Percentiles rank a stretch among this genome's conserved stretches.
phyloP scores from a whole-genome alignment of 163 green algal species.

The Volvox carteri region DNA sequence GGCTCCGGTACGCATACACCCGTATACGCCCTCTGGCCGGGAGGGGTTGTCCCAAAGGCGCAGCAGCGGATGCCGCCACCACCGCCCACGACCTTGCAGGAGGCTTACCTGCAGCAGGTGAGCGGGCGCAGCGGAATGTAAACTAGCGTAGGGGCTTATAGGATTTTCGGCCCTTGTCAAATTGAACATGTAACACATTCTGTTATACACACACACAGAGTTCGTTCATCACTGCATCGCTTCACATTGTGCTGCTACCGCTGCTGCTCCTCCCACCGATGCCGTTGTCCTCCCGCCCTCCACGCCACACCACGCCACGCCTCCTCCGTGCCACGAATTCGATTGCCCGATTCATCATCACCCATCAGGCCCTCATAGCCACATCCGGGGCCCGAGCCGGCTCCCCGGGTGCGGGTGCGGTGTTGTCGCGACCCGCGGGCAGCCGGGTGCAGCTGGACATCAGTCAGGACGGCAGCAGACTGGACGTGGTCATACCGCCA shows the following conservation, averaged over 20 bases:
- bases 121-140: neutral
- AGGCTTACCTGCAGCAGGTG: constrained; percentile 49
- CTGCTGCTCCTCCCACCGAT: neutral
- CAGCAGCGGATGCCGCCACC: neutral
- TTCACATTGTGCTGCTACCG: no score
- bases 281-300: neutral
- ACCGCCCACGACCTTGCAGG: neutral
- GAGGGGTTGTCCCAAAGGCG: neutral
- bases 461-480: constrained; percentile 18
- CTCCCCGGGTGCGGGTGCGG: no score
- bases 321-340: neutral
- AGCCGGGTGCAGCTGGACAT: constrained; percentile 53
- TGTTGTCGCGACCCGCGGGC: constrained; percentile 12
- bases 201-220: no score
- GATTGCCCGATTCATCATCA: no score
- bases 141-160: no score
- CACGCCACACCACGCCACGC: neutral
- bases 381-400: no score
- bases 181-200: no score
- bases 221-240: no score
- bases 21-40: no score
- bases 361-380: neutral
- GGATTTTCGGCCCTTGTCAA: no score
- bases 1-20: no score
- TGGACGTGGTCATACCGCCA: constrained; percentile 60